Conservation (phyloP, 176 grass and related monocot species). For the Musa schizocarpa region DNA sequence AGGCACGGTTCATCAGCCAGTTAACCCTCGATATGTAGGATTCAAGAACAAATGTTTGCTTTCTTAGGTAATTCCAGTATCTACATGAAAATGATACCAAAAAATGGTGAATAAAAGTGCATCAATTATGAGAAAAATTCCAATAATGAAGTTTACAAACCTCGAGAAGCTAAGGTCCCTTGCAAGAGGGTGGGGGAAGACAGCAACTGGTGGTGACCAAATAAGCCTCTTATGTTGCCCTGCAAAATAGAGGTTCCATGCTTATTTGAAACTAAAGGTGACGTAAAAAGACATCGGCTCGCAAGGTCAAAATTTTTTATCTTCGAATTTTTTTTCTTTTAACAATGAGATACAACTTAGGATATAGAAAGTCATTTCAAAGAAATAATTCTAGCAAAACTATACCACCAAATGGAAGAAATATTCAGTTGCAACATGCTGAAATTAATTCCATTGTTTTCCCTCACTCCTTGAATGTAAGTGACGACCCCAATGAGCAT, state of each 20-base stretch:
- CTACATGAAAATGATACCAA: constrained; percentile 33
- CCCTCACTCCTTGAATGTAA: no score
- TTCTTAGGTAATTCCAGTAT: constrained; percentile 99
- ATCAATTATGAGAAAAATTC: not conserved
- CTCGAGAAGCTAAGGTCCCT: constrained; percentile 97
- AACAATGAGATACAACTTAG: not conserved
- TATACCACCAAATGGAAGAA: no score
- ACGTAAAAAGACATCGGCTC: not conserved
- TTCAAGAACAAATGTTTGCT: constrained; percentile 99
- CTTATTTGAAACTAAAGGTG: no score
- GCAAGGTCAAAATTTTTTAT: not conserved
- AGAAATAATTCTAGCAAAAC: not conserved
- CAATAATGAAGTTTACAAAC: constrained; percentile 21
- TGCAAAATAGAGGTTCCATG: constrained; percentile 23
- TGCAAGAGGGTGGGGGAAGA: constrained; percentile 94
- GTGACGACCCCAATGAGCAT: no score
- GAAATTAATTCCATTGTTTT: no score
- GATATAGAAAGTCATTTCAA: not conserved
- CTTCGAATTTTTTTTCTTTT: not conserved
- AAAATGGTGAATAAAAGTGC: not conserved
- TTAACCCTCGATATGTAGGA: constrained; percentile 94
- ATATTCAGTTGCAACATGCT: no score
- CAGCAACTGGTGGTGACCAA: constrained; percentile 92
- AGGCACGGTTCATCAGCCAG: constrained; percentile 92
- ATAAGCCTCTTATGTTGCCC: constrained; percentile 96